Conservation (phyloP, 2,329 filamentous ascomycete species). For the Tolypocladium nubicola region DNA sequence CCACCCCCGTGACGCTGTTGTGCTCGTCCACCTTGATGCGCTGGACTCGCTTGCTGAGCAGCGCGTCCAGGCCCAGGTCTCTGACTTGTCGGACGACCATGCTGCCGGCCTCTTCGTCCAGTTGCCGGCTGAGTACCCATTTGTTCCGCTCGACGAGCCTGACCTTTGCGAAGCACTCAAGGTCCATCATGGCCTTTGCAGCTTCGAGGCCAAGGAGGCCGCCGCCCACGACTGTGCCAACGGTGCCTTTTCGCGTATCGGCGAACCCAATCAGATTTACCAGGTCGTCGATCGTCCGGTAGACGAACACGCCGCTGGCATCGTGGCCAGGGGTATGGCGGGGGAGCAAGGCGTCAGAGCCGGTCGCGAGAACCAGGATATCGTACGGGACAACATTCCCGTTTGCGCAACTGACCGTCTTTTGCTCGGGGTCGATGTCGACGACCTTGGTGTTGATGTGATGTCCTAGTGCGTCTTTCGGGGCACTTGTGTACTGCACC, state of each 20-base stretch:
- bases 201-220: slow-evolving; percentile 80
- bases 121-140: slow-evolving; percentile 74
- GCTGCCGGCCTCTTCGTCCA: slow-evolving; percentile 69
- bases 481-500: slow-evolving; percentile 52
- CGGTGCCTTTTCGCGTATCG: slow-evolving; percentile 52
- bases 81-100: slow-evolving; percentile 77
- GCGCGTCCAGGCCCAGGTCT: slow-evolving; percentile 67
- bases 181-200: slow-evolving; percentile 83
- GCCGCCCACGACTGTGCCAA: slow-evolving; percentile 71
- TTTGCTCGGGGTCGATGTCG: slow-evolving; percentile 49
- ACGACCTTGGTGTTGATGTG: slow-evolving; percentile 65
- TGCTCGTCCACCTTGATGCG: slow-evolving; percentile 57
- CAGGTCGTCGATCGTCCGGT: slow-evolving; percentile 75
- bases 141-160: slow-evolving; percentile 71
- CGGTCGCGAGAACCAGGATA: slow-evolving; percentile 73
- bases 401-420: slow-evolving; percentile 59
- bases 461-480: slow-evolving; percentile 59
- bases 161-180: slow-evolving; percentile 63
- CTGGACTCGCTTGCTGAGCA: slow-evolving; percentile 66
- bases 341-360: slow-evolving; percentile 71
- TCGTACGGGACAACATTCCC: slow-evolving; percentile 66
- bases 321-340: slow-evolving; percentile 64
- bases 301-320: slow-evolving; percentile 78
- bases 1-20: slow-evolving; percentile 61
- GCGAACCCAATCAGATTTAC: slow-evolving; percentile 67